phyloP scores from a whole-genome alignment of 352 stramenopile species.

The Phytophthora hibernalis region DNA sequence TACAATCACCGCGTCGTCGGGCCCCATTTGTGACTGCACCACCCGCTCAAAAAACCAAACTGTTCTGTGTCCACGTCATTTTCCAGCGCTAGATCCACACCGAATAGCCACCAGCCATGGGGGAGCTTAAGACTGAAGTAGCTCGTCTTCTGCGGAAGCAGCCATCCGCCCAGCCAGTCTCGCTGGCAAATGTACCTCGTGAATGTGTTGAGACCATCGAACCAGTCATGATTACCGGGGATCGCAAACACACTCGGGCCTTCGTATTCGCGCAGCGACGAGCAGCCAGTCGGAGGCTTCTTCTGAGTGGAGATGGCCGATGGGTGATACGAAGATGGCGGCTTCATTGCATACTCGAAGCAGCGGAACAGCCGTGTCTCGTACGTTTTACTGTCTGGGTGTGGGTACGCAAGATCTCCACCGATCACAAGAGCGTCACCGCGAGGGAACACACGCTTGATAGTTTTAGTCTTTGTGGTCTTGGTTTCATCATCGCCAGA shows the following conservation, averaged over 20 bases:
- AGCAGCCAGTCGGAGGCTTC: slow-evolving; percentile 58
- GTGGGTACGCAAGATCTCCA: slow-evolving; percentile 93
- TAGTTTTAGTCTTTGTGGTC: slow-evolving; percentile 44
- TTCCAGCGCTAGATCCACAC: slow-evolving; percentile 90
- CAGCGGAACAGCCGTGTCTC: slow-evolving; percentile 91
- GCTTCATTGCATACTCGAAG: slow-evolving; percentile 95
- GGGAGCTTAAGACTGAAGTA: slow-evolving; percentile 93
- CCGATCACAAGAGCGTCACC: slow-evolving; percentile 92
- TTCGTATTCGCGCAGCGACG: slow-evolving; percentile 66
- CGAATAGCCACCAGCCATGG: slow-evolving; percentile 93
- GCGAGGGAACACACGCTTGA: slow-evolving; percentile 73
- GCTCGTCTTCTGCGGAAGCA: slow-evolving; percentile 91
- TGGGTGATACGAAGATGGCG: slow-evolving; percentile 86
- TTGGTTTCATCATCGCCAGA: slow-evolving; percentile 22
- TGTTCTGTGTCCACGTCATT: slow-evolving; percentile 95
- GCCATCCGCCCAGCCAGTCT: slow-evolving; percentile 93
- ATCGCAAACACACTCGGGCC: slow-evolving; percentile 83
- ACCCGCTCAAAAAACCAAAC: slow-evolving; percentile 93
- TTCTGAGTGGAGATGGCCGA: slow-evolving; percentile 90
- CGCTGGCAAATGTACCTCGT: slow-evolving; percentile 91
- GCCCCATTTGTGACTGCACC: slow-evolving; percentile 73
- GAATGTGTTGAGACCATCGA: slow-evolving; percentile 94
- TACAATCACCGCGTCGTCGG: slow-evolving; percentile 90
- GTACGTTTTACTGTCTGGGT: slow-evolving; percentile 88
- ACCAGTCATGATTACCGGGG: slow-evolving; percentile 95